Conservation (phyloP, 805 yeast species). For the Candida odintsovae region DNA sequence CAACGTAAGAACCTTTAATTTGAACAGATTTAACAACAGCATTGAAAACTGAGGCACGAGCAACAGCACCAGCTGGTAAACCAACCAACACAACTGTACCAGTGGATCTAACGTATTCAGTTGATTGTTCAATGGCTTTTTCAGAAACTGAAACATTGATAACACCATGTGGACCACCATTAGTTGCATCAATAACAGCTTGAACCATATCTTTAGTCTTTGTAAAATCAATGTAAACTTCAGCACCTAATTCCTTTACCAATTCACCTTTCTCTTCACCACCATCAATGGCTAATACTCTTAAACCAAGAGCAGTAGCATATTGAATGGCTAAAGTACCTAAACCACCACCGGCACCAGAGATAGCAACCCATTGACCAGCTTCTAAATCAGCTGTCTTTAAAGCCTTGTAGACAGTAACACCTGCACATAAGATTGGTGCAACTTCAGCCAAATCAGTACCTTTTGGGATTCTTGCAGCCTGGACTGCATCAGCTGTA, state of each 20-base stretch:
- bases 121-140: conserved; percentile 41
- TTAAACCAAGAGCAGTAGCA: conserved; percentile 70
- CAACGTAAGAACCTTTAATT: conserved; percentile 33
- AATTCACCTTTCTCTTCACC: conserved; percentile 60
- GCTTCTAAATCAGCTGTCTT: conserved; percentile 51
- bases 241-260: conserved; percentile 56
- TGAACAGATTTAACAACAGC: conserved; percentile 44
- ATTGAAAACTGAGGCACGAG: conserved; percentile 39
- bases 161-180: conserved; percentile 67
- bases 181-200: conserved; percentile 40
- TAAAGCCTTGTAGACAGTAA: conserved; percentile 58
- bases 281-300: conserved; percentile 69
- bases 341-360: conserved; percentile 82
- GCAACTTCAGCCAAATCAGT: conserved; percentile 51
- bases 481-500: conserved; percentile 60
- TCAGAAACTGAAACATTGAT: conserved; percentile 51
- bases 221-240: conserved; percentile 52
- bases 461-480: conserved; percentile 51
- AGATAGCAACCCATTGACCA: conserved; percentile 70
- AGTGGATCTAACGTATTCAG: conserved; percentile 48
- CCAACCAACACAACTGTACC: conserved; percentile 64
- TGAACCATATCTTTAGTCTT: conserved; percentile 43
- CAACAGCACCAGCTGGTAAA: conserved; percentile 47
- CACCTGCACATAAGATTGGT: conserved; percentile 48
- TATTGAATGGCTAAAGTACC: conserved; percentile 73